Base-by-base conservation (phyloP, 148 eudicot species). In the Selenicereus undatus region DNA sequence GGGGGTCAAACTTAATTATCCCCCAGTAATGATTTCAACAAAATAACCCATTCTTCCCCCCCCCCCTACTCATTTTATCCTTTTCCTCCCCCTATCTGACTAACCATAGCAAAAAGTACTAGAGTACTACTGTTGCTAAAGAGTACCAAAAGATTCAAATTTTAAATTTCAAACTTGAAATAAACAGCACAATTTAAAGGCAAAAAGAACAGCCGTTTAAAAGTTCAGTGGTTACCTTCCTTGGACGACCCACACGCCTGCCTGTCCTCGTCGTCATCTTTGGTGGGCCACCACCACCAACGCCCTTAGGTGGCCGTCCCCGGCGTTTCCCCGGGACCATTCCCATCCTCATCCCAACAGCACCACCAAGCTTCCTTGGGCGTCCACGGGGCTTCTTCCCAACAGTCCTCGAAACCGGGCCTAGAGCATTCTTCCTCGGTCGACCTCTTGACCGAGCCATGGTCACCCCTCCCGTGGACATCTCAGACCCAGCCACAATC, bases 391-490 rank as follows among this genome's bases (percentile, higher is more conserved):
- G 83, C 71, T 20, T 43, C 36, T 71, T 75, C 17, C 78, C 82
- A 26, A 75, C 62, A 0, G 80, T 29, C 42, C 30, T 72, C 51
- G 75, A 73, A 71, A 74, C 70, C 35, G 80, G 84, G 2, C 18
- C 74, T 76, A 74, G 65, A 8, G 71, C 84, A 52, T n/a, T 76
- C 88, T 86, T 90, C 74, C 82, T 87, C 0, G 95, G 95, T 82
- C 95, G 81, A 1, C 95, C 95, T 30, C 95, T 87, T 0, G 86
- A 85, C 60, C 87, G 83, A 3, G 84, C 73, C 3, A 64, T 11
- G 5, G 84, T 70, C 5, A 64, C 17, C 14, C 83, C 64, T 0
- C 58, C 82, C 11, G 71, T 66, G 6, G 69, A 26, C 76, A 30
- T 68, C 12, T 32, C 77, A 3, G 79, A 75, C 11, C 78, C 16